A percentile compares a stretch with the other conserved stretches of the same genome.
These are phyloP conservation scores for Termitomyces sp. DNA, from an alignment of 768 basidiomycete species.

Conservation along the genomic window DNA sequence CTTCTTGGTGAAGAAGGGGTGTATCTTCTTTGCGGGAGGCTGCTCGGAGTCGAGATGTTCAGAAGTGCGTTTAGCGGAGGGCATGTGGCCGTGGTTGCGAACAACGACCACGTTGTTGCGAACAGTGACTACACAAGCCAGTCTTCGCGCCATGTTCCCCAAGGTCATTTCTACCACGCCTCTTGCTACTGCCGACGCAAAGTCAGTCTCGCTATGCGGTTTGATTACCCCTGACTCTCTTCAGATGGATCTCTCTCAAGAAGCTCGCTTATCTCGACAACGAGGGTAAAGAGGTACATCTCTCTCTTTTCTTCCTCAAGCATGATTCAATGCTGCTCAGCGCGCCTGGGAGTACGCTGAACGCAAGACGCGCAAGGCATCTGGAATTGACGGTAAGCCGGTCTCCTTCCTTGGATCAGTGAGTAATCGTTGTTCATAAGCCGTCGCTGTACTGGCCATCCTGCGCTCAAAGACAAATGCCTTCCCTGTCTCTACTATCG, in stretches of 20 bases:
- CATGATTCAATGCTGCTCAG: conserved; percentile 27
- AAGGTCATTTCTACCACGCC: conserved; percentile 48
- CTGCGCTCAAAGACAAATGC: conserved; percentile 67
- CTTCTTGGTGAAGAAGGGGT: conserved; percentile 35
- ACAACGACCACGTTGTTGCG: conserved; percentile 4
- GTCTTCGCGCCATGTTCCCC: conserved; percentile 22
- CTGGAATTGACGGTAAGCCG: conserved; percentile 73
- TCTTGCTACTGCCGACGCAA: conserved; percentile 50
- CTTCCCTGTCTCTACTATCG: conserved; percentile 71
- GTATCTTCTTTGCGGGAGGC: conserved; percentile 10
- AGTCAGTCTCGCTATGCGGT: conserved; percentile 28
- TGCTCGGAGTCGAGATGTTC: conserved; percentile 6
- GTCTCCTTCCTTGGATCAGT: neutral
- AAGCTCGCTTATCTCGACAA: conserved; percentile 78
- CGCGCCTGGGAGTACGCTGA: conserved; percentile 89
- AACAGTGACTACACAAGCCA: conserved; percentile 1
- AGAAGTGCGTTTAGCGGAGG: conserved; percentile 9
- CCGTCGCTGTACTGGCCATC: conserved; percentile 80
- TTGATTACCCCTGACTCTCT: neutral
- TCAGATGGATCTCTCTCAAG: conserved; percentile 81
- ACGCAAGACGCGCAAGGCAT: conserved; percentile 68
- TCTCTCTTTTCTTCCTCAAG: neutral
- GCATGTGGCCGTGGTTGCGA: conserved; percentile 8
- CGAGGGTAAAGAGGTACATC: conserved; percentile 62
- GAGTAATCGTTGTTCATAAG: conserved; percentile 29